phyloP scores from a whole-genome alignment of 768 basidiomycete genomes.

The Boletus sp. region DNA sequence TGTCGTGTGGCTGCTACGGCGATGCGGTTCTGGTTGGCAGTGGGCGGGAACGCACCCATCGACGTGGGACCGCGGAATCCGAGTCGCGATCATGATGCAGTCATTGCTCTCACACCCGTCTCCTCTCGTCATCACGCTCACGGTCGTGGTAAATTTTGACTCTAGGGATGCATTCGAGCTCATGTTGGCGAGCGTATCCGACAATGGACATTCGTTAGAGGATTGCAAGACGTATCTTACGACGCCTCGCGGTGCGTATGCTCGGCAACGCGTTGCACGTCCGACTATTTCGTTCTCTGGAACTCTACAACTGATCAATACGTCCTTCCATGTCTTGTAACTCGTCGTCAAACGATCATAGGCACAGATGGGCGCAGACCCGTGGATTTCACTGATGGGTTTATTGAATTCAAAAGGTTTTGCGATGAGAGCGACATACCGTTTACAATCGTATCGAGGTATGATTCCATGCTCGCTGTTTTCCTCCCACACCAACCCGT shows the following conservation, averaged over 20 bases:
- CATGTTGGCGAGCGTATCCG: constrained; percentile 80
- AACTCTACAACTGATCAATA: background rate
- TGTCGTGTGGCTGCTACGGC: background rate
- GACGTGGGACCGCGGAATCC: constrained; percentile 8
- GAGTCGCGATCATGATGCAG: background rate
- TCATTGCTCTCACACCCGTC: constrained; percentile 6
- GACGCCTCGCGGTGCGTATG: constrained; percentile 50
- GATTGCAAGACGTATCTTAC: constrained; percentile 77
- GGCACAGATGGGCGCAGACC: constrained; percentile 9
- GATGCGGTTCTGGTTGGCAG: background rate
- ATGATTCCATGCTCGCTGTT: constrained; percentile 7
- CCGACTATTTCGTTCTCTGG: background rate
- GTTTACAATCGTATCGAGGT: constrained; percentile 92
- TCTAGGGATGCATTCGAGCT: constrained; percentile 81
- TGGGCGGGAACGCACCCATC: background rate
- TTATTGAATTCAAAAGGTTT: constrained; percentile 84
- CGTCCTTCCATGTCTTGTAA: background rate
- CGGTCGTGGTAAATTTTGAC: constrained; percentile 13
- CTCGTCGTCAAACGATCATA: constrained; percentile 1
- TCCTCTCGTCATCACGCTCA: constrained; percentile 9
- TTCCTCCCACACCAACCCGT: constrained; percentile 10
- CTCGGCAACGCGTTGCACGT: background rate
- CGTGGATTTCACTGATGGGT: constrained; percentile 46
- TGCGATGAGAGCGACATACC: constrained; percentile 81
- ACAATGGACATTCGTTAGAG: constrained; percentile 77